Evolutionary conservation across 768 basidiomycete genomes (phyloP).

Genomic region (Rhizopogon rudus): DNA sequence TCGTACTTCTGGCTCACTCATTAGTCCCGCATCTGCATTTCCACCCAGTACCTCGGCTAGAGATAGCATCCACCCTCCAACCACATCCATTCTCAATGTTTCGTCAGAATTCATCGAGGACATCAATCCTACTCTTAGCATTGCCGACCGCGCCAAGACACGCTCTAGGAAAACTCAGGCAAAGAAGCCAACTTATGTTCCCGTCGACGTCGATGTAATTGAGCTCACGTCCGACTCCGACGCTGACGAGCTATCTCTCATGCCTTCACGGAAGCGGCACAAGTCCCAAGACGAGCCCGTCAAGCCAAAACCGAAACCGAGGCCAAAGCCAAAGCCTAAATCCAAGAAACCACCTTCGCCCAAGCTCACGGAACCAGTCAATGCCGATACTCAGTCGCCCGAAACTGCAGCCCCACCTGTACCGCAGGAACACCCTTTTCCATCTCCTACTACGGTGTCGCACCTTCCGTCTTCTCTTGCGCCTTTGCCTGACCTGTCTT

Average conservation of each 20-base stretch:
- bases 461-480: slow-evolving; percentile 17
- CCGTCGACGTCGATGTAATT: slow-evolving; percentile 30
- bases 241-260: slow-evolving; percentile 34
- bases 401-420: slow-evolving; percentile 27
- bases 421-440: slow-evolving; percentile 19
- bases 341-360: slow-evolving; percentile 6
- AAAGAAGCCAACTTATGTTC: slow-evolving; percentile 8
- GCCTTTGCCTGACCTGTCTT: slow-evolving; percentile 14
- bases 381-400: slow-evolving; percentile 13
- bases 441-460: slow-evolving; percentile 28
- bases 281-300: slow-evolving; percentile 23
- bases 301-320: slow-evolving; percentile 19
- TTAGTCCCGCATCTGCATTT: slow-evolving; percentile 11
- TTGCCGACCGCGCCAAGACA: slow-evolving; percentile 58
- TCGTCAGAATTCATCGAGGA: slow-evolving; percentile 11
- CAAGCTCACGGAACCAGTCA: not conserved
- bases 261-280: slow-evolving; percentile 21
- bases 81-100: slow-evolving; percentile 4
- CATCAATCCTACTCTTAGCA: slow-evolving; percentile 27
- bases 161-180: slow-evolving; percentile 35
- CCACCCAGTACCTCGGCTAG: slow-evolving; percentile 6
- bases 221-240: slow-evolving; percentile 38
- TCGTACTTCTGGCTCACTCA: slow-evolving; percentile 16
- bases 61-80: slow-evolving; percentile 18
- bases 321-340: slow-evolving; percentile 21